These are phyloP conservation scores for Lepidium africanum DNA, from an alignment of 345 rosid genomes.

Conservation along the genomic window DNA sequence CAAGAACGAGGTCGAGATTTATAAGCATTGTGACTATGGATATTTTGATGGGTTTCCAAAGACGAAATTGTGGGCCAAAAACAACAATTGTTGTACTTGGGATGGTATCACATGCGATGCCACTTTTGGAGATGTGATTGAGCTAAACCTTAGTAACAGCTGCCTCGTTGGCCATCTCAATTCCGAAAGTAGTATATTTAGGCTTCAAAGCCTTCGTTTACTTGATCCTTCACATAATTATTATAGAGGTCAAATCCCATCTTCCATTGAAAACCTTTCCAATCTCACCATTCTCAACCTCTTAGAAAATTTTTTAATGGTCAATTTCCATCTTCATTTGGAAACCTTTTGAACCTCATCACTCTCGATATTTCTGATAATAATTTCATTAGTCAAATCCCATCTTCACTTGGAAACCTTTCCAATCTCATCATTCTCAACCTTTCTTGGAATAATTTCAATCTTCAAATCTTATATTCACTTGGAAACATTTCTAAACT, in stretches of 20 bases:
- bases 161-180: background rate
- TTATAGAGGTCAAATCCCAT: background rate
- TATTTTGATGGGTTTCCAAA: background rate
- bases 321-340: too few relatives aligned
- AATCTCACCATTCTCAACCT: too few relatives aligned
- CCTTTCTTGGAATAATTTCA: background rate
- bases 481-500: background rate
- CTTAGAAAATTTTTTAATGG: too few relatives aligned
- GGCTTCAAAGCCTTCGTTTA: background rate
- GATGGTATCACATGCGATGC: background rate
- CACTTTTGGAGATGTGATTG: background rate
- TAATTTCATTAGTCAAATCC: too few relatives aligned
- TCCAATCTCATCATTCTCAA: too few relatives aligned
- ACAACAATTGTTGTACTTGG: background rate
- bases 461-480: background rate
- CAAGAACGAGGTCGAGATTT: background rate
- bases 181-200: background rate
- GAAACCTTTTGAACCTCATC: too few relatives aligned
- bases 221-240: background rate
- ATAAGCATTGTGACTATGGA: background rate
- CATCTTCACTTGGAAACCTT: too few relatives aligned
- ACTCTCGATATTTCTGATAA: too few relatives aligned
- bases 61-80: background rate
- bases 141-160: background rate
- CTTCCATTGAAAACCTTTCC: background rate